Evolutionary conservation across 192 early-diverging fungal genomes (phyloP), one percentile per base, ranked within the genome.

Genomic region (Backusella morwellensis): DNA sequence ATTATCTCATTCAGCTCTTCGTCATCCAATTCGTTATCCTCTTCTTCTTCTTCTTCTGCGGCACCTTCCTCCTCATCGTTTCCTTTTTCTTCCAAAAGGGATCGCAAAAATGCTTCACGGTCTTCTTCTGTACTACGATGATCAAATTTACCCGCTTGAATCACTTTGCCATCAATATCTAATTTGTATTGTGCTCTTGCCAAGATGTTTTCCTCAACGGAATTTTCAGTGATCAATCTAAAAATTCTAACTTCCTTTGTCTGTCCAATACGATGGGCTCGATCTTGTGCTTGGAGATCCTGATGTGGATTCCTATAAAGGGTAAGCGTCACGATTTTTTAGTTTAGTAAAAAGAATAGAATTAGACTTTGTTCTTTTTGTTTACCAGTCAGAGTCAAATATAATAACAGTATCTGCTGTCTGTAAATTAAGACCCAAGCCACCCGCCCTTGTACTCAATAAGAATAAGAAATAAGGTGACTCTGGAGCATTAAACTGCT

Each of bases 131-230:
- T 92, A 80, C 94, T 96, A 79, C 97, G 96, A 80, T 98, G 91
- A 81, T 99, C 97, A 82, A 99, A 99, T 83, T 98, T 99, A 54
- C 97, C 97, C 42, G 97, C 97, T 82, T 99, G 97, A 81, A 99
- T 99, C 68, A 99, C 95, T 84, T 98, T 97, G 75, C 95, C 95
- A 75, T 99, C 97, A 81, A 99, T 93, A 76, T 96, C 95, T 40
- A 97, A 85, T 81, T 99, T 99, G 83, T 93, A 94, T 82, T 97
- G 95, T 35, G 97, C 97, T 41, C 96, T 87, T 5, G 91, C 93
- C 73, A 99, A 79, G 77, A 99, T 97, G 70, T 88, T 89, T 83
- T 98, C 98, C 80, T 99, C 98, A 66, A 98, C 90, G 0, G 97
- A 95, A 42, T 91, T 90, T 29, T 93, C 90, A 2, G 96, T 97